phyloP scores from a whole-genome alignment of 2,329 filamentous ascomycete species.

The Byssothecium circinans region DNA sequence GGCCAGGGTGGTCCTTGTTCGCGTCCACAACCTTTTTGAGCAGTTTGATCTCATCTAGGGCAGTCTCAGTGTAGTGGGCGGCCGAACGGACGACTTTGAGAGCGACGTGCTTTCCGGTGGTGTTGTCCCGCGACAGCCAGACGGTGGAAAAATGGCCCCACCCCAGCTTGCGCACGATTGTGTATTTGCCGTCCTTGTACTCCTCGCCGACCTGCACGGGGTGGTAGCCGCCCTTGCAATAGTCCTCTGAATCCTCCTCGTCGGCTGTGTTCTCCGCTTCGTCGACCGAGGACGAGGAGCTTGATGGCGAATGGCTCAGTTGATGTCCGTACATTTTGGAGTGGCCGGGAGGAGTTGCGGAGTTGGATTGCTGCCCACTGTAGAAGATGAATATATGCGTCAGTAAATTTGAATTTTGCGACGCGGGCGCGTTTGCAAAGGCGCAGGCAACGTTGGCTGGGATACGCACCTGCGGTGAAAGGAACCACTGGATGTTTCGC shows the following conservation, averaged over 20 bases:
- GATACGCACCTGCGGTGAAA: constrained; percentile 47
- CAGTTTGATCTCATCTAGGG: constrained; percentile 97
- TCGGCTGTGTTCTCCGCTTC: constrained; percentile 87
- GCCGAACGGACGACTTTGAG: constrained; percentile 97
- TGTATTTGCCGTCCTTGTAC: constrained; percentile 97
- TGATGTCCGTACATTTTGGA: constrained; percentile 55
- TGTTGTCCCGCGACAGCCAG: constrained; percentile 81
- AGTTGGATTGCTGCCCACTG: constrained; percentile 49
- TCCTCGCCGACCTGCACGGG: constrained; percentile 92
- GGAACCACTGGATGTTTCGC: constrained; percentile 44
- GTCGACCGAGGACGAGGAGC: constrained; percentile 78
- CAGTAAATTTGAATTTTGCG: constrained; percentile 19
- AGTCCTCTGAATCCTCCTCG: constrained; percentile 98
- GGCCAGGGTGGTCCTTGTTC: constrained; percentile 90
- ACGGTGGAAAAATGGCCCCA: constrained; percentile 99
- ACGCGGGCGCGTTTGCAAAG: constrained; percentile 1
- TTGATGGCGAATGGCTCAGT: constrained; percentile 74
- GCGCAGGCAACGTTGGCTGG: neutral
- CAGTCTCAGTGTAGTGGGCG: constrained; percentile 97
- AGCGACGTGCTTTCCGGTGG: constrained; percentile 88
- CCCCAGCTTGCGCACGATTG: constrained; percentile 91
- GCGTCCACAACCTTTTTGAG: constrained; percentile 96
- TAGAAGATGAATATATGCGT: constrained; percentile 16
- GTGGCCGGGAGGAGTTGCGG: constrained; percentile 50
- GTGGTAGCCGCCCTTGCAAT: constrained; percentile 98